Evolutionary conservation across 2,329 filamentous ascomycete species (phyloP), one percentile per base, ranked within the genome.

Genomic region (Sclerotinia trifoliorum): DNA sequence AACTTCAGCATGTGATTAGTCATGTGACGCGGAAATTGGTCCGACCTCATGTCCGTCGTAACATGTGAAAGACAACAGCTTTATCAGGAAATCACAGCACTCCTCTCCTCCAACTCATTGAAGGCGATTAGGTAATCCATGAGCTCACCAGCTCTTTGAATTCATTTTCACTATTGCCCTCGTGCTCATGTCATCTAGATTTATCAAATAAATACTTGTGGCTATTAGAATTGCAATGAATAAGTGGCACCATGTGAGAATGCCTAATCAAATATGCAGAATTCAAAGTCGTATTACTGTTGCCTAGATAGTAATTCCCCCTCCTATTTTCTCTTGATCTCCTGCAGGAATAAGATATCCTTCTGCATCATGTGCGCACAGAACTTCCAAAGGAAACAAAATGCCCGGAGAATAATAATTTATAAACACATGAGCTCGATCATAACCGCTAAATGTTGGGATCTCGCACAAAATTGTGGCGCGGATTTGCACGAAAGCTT

Each of bases 121-220:
- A n/a, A 3, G 13, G 7, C 29, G 0, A 13, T n/a, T n/a, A 2
- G 2, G 17, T 11, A 39, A 39, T 39, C 39, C 39, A 39, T 39
- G 39, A 8, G 39, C 11, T 39, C 39, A 39, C 39, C 35, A 0
- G 19, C 7, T 32, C 8, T 21, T 3, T 1, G 21, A 0, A 11
- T 1, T 13, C 0, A 32, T 21, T 2, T 3, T 11, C 7, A 11
- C 8, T 35, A 15, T 3, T 5, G 6, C 26, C 21, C 21, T n/a
- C 6, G 29, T 6, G 21, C 19, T 21, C 29, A 21, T 13, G 6
- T 6, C 19, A 21, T 35, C 32, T 21, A 6, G 8, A 55, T n/a
- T 17, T 35, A 55, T 21, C n/a, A 10, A 21, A 32, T 21, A 55
- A 15, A 32, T 3, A n/a, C 2, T 55, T 13, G 39, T 39, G 3